Conservation (phyloP, 75 land plant genomes). For the Pinus albicaulis region DNA sequence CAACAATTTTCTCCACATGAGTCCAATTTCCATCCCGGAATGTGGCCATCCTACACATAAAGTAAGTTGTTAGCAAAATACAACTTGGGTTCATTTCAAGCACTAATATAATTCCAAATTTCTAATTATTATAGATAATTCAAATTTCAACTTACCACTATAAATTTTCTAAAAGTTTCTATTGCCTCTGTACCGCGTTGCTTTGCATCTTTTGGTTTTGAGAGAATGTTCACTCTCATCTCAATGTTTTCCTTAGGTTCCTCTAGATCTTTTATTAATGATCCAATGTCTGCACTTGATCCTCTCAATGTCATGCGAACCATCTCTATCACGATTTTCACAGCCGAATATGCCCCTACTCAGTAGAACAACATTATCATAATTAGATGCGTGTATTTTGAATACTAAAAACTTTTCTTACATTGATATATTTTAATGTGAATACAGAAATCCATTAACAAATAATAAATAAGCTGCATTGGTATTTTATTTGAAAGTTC, state of each 20-base stretch:
- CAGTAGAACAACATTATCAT: not conserved
- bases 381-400: no score
- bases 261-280: constrained; percentile 49
- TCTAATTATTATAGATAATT: no score
- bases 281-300: constrained; percentile 47
- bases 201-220: constrained; percentile 43
- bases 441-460: no score
- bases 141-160: constrained; percentile 23
- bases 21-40: constrained; percentile 52
- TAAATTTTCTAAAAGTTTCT: constrained; percentile 27
- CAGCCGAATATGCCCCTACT: constrained; percentile 61
- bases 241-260: constrained; percentile 49
- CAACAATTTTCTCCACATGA: constrained; percentile 54
- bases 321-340: constrained; percentile 68
- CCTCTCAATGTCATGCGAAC: constrained; percentile 49
- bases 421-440: no score
- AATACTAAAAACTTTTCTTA: no score
- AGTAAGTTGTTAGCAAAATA: not conserved
- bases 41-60: constrained; percentile 31
- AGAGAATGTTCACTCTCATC: constrained; percentile 43
- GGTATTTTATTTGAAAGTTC: no score
- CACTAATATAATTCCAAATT: no score
- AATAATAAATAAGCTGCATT: no score
- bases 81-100: no score
- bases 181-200: constrained; percentile 35